These are phyloP conservation scores for Metschnikowia borealis DNA, from an alignment of 805 yeast genomes.

Conservation along the genomic window DNA sequence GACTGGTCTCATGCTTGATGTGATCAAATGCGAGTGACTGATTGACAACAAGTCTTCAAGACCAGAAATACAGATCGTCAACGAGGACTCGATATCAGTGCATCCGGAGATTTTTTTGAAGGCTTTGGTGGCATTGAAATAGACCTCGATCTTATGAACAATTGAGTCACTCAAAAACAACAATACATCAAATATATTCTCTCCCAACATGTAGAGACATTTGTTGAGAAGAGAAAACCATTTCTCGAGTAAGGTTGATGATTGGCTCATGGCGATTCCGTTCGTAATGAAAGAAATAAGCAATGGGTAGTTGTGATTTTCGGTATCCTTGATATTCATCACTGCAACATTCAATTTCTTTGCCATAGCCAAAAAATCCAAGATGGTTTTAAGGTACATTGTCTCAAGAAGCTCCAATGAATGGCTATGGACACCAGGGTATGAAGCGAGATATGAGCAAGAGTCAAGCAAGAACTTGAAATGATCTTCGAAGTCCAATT, in stretches of 20 bases:
- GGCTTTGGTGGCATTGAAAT: slow-evolving; percentile 26
- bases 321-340: slow-evolving; percentile 29
- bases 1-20: slow-evolving; percentile 24
- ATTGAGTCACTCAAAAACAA: slow-evolving; percentile 51
- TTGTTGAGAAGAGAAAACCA: slow-evolving; percentile 51
- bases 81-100: slow-evolving; percentile 39
- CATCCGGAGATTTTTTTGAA: slow-evolving; percentile 15
- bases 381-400: slow-evolving; percentile 25
- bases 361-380: slow-evolving; percentile 27
- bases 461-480: slow-evolving; percentile 40
- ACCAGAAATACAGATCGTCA: slow-evolving; percentile 50
- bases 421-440: slow-evolving; percentile 8
- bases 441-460: slow-evolving; percentile 23
- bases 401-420: slow-evolving; percentile 29
- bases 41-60: slow-evolving; percentile 60
- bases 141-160: slow-evolving; percentile 34
- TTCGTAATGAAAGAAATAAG: slow-evolving; percentile 44
- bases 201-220: slow-evolving; percentile 48
- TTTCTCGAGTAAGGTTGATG: slow-evolving; percentile 40
- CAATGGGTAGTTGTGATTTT: slow-evolving; percentile 23
- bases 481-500: slow-evolving; percentile 45
- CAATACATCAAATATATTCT: slow-evolving; percentile 53
- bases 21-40: slow-evolving; percentile 51
- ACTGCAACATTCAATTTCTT: slow-evolving; percentile 26
- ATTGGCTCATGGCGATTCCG: slow-evolving; percentile 44